Percentiles rank a stretch among this genome's conserved stretches.
Evolutionary conservation across 2,329 filamentous ascomycete genomes (phyloP).

Genomic region (Colletotrichum sp.): DNA sequence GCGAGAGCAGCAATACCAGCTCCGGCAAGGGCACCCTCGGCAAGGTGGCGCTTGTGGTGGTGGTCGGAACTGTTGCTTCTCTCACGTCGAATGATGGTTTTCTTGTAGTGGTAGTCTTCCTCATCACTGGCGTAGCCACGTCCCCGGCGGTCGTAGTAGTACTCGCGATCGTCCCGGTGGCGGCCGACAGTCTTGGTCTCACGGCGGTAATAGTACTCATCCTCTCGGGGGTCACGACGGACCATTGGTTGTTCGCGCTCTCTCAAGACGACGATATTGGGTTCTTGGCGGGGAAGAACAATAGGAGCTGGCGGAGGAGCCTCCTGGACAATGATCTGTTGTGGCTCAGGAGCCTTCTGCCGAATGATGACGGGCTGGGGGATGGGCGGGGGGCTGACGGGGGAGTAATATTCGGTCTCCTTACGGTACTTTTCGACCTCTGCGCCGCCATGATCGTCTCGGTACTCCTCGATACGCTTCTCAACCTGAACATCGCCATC

Average conservation of each 20-base stretch:
- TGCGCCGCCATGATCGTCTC: constrained; percentile 48
- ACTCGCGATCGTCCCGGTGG: constrained; percentile 31
- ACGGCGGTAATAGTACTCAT: constrained; percentile 59
- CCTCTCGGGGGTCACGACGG: constrained; percentile 43
- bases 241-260: constrained; percentile 43
- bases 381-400: constrained; percentile 49
- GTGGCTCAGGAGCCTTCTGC: constrained; percentile 57
- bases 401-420: constrained; percentile 67
- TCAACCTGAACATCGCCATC: constrained; percentile 61
- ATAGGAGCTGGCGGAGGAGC: constrained; percentile 57
- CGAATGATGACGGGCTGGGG: constrained; percentile 59
- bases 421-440: constrained; percentile 65
- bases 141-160: constrained; percentile 33
- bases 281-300: constrained; percentile 51
- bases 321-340: constrained; percentile 67
- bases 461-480: constrained; percentile 55
- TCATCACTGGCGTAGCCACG: constrained; percentile 43
- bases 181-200: constrained; percentile 47
- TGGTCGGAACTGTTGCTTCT: constrained; percentile 52
- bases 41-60: constrained; percentile 64
- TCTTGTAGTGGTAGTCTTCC: constrained; percentile 45
- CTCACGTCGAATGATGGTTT: constrained; percentile 56
- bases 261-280: constrained; percentile 48
- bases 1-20: constrained; percentile 66
- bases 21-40: constrained; percentile 69